Conservation (phyloP, 805 yeast genomes). For the Candida loeiensis region DNA sequence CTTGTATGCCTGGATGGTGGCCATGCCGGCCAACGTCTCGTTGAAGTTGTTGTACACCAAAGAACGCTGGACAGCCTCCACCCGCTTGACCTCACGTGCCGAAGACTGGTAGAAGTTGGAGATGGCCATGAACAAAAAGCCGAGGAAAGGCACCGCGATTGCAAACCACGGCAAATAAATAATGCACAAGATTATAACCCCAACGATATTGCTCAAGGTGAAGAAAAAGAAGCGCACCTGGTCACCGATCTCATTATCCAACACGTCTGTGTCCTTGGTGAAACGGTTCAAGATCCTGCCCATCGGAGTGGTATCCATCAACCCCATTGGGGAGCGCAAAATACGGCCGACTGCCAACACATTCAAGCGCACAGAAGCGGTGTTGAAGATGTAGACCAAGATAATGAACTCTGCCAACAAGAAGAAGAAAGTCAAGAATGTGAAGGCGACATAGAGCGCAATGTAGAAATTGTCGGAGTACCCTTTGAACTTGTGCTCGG, state of each 20-base stretch:
- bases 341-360: conserved; percentile 55
- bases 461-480: conserved; percentile 58
- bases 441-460: conserved; percentile 66
- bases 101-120: conserved; percentile 64
- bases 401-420: conserved; percentile 41
- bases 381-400: conserved; percentile 48
- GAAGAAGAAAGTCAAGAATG: conserved; percentile 46
- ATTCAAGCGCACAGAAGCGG: conserved; percentile 58
- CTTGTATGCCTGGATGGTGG: conserved; percentile 59
- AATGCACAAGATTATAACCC: conserved; percentile 61
- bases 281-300: conserved; percentile 84
- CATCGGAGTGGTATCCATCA: conserved; percentile 81
- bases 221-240: conserved; percentile 59
- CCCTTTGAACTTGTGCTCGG: conserved; percentile 47
- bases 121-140: conserved; percentile 38
- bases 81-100: conserved; percentile 70
- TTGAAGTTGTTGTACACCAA: conserved; percentile 67
- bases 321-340: conserved; percentile 77
- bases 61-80: conserved; percentile 71
- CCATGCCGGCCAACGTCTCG: conserved; percentile 65
- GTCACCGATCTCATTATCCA: conserved; percentile 77
- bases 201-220: conserved; percentile 52
- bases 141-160: conserved; percentile 55
- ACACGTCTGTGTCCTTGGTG: conserved; percentile 81
- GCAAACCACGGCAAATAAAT: conserved; percentile 76